Evolutionary conservation across 2,329 filamentous ascomycete genomes (phyloP).

Genomic region (Nemania serpens): DNA sequence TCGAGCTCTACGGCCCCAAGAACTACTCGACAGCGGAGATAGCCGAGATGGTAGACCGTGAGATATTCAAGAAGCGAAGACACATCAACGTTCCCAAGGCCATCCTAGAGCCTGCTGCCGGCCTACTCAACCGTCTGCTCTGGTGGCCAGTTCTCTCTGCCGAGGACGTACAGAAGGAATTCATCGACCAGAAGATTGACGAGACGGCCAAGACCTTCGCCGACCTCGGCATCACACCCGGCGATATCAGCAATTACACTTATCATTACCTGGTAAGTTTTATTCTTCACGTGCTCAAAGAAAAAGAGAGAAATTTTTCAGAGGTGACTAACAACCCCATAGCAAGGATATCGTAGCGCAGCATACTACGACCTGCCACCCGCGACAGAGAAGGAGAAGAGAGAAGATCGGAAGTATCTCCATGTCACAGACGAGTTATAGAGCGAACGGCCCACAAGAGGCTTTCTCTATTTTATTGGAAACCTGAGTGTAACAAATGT

Average conservation of each 20-base stretch:
- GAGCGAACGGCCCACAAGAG: conserved; percentile 36
- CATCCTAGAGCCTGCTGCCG: conserved; percentile 75
- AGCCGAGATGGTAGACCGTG: conserved; percentile 82
- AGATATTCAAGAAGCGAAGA: conserved; percentile 87
- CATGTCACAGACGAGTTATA: conserved; percentile 91
- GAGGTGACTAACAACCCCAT: conserved; percentile 34
- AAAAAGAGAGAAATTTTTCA: neutral
- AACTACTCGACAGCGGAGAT: conserved; percentile 91
- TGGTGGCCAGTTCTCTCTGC: conserved; percentile 88
- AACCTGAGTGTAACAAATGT: conserved; percentile 39
- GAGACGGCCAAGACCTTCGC: conserved; percentile 91
- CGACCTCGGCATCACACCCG: conserved; percentile 87
- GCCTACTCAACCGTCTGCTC: conserved; percentile 76
- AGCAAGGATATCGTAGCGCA: conserved; percentile 90
- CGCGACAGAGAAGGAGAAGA: conserved; percentile 90
- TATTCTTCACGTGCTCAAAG: neutral
- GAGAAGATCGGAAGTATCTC: conserved; percentile 94
- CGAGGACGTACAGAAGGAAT: conserved; percentile 90
- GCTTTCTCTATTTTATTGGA: conserved; percentile 28
- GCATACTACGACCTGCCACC: conserved; percentile 92
- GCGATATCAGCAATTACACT: conserved; percentile 82
- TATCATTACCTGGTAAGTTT: conserved; percentile 88
- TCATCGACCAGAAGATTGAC: conserved; percentile 91
- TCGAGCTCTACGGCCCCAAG: conserved; percentile 90
- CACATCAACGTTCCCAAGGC: conserved; percentile 90